Conservation (phyloP, 2,329 filamentous ascomycete genomes). For the Colletotrichum sublineola region DNA sequence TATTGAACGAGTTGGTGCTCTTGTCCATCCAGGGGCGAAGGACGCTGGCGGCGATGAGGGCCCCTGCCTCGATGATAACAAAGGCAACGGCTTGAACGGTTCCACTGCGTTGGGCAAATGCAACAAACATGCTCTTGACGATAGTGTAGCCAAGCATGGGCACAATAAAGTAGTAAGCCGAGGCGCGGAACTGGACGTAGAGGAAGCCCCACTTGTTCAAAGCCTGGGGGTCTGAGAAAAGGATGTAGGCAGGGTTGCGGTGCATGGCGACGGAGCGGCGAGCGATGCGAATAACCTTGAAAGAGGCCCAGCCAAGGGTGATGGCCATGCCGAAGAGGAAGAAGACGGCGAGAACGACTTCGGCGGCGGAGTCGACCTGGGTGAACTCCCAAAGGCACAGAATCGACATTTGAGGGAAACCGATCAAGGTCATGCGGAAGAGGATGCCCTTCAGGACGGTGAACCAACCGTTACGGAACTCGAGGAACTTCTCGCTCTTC, state of each 20-base stretch:
- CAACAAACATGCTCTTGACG: conserved; percentile 92
- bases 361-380: conserved; percentile 83
- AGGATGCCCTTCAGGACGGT: conserved; percentile 94
- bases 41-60: conserved; percentile 82
- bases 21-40: conserved; percentile 98
- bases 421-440: conserved; percentile 90
- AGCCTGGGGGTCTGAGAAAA: conserved; percentile 93
- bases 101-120: conserved; percentile 78
- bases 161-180: conserved; percentile 94
- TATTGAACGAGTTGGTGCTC: conserved; percentile 97
- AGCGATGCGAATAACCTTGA: conserved; percentile 90
- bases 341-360: conserved; percentile 88
- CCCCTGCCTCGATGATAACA: conserved; percentile 83
- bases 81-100: conserved; percentile 85
- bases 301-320: conserved; percentile 86
- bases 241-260: conserved; percentile 96
- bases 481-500: conserved; percentile 86
- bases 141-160: conserved; percentile 82
- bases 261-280: conserved; percentile 91
- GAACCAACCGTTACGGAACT: conserved; percentile 95
- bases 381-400: conserved; percentile 96
- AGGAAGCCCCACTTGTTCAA: conserved; percentile 99
- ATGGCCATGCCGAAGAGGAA: conserved; percentile 86
- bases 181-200: conserved; percentile 96
- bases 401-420: conserved; percentile 91